Conservation (phyloP, 257 asterid genomes). For the Solanum virginianum region DNA sequence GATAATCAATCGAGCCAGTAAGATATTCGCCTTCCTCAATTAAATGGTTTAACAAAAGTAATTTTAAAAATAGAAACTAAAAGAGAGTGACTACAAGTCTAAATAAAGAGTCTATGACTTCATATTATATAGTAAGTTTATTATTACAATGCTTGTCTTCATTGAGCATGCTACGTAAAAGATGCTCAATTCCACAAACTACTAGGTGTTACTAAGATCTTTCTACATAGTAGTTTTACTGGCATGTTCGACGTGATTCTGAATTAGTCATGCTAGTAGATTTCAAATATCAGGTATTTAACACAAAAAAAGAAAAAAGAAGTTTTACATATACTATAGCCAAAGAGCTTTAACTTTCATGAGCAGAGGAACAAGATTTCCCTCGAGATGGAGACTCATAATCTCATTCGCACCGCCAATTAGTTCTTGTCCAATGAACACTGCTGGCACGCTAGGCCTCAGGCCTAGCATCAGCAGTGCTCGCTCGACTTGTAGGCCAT, state of each 20-base stretch:
- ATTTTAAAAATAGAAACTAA: not conserved
- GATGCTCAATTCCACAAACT: not conserved
- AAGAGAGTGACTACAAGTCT: not conserved
- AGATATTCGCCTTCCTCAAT: no score
- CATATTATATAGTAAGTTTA: not conserved
- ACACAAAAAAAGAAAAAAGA: not conserved
- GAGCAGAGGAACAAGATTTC: slow-evolving; percentile 52
- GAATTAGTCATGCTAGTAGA: not conserved
- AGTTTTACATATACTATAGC: not conserved
- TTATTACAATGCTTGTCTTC: not conserved
- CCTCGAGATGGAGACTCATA: slow-evolving; percentile 76
- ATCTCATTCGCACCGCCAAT: slow-evolving; percentile 68
- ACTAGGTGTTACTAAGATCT: not conserved
- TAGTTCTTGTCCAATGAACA: slow-evolving; percentile 47
- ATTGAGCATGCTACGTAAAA: not conserved
- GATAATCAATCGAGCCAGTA: no score
- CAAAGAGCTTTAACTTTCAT: slow-evolving; percentile 73
- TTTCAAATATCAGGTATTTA: not conserved
- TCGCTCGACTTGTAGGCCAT: slow-evolving; percentile 45
- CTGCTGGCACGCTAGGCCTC: slow-evolving; percentile 40
- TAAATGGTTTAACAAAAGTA: no score
- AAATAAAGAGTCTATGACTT: not conserved
- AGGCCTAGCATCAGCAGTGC: slow-evolving; percentile 28
- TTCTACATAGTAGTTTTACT: not conserved
- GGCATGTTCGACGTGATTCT: not conserved